A percentile compares a stretch with the other conserved stretches of the same genome.
Evolutionary conservation across 1,284 basidiomycete genomes (phyloP).

Genomic region (Anthracocystis setariae): DNA sequence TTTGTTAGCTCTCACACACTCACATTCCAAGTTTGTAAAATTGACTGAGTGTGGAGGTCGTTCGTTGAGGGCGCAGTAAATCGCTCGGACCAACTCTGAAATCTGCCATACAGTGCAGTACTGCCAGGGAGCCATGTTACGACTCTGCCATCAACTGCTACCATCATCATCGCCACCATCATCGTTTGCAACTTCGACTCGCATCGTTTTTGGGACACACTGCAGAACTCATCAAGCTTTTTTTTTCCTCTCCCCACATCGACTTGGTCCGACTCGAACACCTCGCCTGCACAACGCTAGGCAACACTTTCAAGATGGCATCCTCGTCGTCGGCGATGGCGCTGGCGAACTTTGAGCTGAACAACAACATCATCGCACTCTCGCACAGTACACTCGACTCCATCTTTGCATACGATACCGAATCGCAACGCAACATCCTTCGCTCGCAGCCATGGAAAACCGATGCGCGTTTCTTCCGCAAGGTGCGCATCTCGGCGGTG

Average conservation of each 20-base stretch:
- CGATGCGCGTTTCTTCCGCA: slow-evolving; percentile 92
- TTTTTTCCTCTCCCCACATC: no score
- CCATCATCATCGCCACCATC: neutral
- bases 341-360: slow-evolving; percentile 82
- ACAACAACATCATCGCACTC: slow-evolving; percentile 75
- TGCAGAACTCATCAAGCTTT: no score
- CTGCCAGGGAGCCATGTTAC: no score
- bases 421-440: slow-evolving; percentile 78
- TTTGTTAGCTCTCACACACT: no score
- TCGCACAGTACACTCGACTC: slow-evolving; percentile 45
- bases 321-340: slow-evolving; percentile 71
- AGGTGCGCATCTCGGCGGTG: slow-evolving; percentile 92
- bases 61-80: slow-evolving; percentile 13
- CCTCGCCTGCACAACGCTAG: no score
- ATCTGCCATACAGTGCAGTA: no score
- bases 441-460: slow-evolving; percentile 83
- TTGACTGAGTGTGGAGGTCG: slow-evolving; percentile 4
- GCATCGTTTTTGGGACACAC: no score
- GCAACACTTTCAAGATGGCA: slow-evolving; percentile 3
- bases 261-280: no score
- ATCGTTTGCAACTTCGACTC: no score
- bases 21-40: no score
- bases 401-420: slow-evolving; percentile 74
- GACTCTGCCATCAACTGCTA: no score
- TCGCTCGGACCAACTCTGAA: slow-evolving; percentile 25